Base-by-base conservation (phyloP, 805 yeast species). In the Nadsonia fulvescens region DNA sequence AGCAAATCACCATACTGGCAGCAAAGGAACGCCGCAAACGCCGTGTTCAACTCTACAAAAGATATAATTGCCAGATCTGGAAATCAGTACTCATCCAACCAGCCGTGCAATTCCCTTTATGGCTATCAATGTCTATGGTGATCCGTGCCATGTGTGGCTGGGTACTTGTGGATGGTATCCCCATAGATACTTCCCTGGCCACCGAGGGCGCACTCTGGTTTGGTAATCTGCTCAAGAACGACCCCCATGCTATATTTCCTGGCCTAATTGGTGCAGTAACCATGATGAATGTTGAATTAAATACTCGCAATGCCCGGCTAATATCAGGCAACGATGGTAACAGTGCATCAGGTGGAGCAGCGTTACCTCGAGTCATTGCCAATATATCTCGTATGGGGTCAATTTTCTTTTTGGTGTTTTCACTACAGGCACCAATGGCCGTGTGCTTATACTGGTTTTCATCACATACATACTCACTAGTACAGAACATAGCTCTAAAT, bases 361-460 rank as follows among this genome's bases (percentile, higher is more conserved):
- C 38, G 8, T 32, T 48, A 11, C 40, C 51, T 4, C 37, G 33
- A 1, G 35, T 40, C n/a, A 20, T 83, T 18, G 60, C 77, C 29
- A 79, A 70, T 34, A 42, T 77, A 2, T 66, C 91, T 2, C 58
- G 94, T 39, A 57, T 78, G 35, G 69, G 86, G 12, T 67, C 77
- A 27, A 68, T 82, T 2, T 68, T 78, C 36, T 56, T 86, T 49
- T 79, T 81, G 74, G 82, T 81, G 4, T 56, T 82, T 11, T 61
- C 93, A 0, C 66, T 82, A 20, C 89, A 82, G 40, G 91, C 93
- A 0, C 93, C 96, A 0, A 56, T 72, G 15, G 79, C 91, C 1
- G 52, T 83, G 18, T 66, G 74, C 0, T 44, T 81, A n/a, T 86
- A 83, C 50, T 86, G 96, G 98, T 61, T 79, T 15, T 69, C 86